These are phyloP conservation scores for Quercus mongolica DNA, from an alignment of 306 rosid genomes.

Conservation along the genomic window DNA sequence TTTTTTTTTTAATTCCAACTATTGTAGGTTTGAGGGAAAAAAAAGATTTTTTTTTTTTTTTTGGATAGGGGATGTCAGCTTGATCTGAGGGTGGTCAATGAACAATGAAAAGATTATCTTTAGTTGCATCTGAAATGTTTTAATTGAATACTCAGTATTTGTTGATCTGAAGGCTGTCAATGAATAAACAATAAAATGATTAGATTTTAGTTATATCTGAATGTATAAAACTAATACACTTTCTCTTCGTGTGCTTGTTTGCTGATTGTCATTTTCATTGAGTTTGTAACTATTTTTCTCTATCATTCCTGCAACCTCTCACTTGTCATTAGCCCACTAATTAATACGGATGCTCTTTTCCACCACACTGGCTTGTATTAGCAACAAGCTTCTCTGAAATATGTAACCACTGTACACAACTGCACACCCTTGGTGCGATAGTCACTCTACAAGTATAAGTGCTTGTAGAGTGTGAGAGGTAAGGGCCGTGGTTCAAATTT, in stretches of 20 bases:
- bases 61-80: not conserved
- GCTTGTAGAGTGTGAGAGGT: accelerated
- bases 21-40: not conserved
- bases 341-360: not conserved
- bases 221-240: not conserved
- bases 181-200: not conserved
- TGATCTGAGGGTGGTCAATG: not conserved
- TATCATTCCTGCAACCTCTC: not conserved
- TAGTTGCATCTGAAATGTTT: not conserved
- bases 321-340: not conserved
- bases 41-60: too few species aligned
- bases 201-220: not conserved
- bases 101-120: not conserved
- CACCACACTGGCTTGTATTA: not conserved
- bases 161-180: not conserved
- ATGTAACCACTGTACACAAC: too few species aligned
- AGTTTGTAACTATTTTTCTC: not conserved
- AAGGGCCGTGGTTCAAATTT: accelerated
- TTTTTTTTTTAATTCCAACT: not conserved
- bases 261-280: not conserved
- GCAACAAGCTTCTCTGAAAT: not conserved
- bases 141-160: not conserved
- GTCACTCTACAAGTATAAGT: accelerated
- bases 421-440: too few species aligned
- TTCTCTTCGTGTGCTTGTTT: not conserved